These are phyloP conservation scores for Tarenaya hassleriana DNA, from an alignment of 345 rosid genomes.

Conservation along the genomic window DNA sequence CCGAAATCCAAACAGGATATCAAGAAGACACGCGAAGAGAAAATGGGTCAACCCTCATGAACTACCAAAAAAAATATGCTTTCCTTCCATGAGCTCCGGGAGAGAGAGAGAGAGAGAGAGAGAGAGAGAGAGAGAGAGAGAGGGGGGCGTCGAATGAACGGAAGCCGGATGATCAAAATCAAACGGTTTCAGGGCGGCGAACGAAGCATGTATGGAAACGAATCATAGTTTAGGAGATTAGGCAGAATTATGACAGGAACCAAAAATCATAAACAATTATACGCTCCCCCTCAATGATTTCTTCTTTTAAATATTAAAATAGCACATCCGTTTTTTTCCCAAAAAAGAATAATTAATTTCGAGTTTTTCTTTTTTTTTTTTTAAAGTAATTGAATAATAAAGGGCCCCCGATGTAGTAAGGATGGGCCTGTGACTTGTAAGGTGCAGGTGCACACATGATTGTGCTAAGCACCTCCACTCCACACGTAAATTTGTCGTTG, in stretches of 20 bases:
- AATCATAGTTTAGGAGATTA: conserved; percentile 11
- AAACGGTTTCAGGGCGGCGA: conserved; percentile 24
- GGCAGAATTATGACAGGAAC: conserved; percentile 4
- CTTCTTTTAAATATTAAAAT: conserved; percentile 1
- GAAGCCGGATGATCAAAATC: conserved; percentile 22
- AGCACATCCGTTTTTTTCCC: not conserved
- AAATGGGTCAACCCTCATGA: conserved; percentile 28
- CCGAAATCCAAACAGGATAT: no score
- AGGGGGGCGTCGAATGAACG: conserved; percentile 25
- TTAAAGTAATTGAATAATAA: not conserved
- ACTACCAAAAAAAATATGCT: conserved; percentile 25
- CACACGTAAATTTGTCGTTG: no score
- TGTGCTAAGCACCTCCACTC: no score
- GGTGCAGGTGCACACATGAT: conserved; percentile 17
- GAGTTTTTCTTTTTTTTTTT: no score
- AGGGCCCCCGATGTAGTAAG: conserved; percentile 24
- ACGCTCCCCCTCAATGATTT: conserved; percentile 21
- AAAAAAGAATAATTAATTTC: no score
- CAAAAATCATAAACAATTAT: conserved; percentile 19
- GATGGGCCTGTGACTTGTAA: conserved; percentile 22
- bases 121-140: not conserved
- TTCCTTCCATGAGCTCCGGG: conserved; percentile 25
- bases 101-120: conserved; percentile 19
- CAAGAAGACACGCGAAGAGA: no score
- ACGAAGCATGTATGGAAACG: conserved; percentile 19